Evolutionary conservation across 1,139 yeast species (phyloP), one percentile per base, ranked within the genome.

Genomic region (Nakaseomyces delphensis): DNA sequence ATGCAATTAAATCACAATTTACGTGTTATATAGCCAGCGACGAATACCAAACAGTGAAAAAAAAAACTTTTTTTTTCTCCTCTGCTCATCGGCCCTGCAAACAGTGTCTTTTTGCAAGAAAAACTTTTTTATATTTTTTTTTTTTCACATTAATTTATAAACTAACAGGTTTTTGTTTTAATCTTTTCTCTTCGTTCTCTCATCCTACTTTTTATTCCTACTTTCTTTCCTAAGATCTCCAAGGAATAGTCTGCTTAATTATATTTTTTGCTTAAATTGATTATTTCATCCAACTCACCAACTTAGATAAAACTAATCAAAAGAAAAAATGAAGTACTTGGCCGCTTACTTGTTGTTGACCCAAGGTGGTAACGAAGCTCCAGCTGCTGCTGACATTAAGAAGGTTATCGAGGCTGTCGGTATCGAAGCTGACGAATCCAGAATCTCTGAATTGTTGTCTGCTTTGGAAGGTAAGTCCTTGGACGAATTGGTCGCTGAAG

Each of bases 401-500:
- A 58, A 80, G 54, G 85, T 91, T 64, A 78, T 91, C 66, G 83
- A 86, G 69, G 74, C 97, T 52, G 96, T 91, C 66, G 95, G 96
- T 69, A 79, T 83, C 64, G 98, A 91, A 74, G 93, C 83, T 65
- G 96, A 91, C 65, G 93, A 83, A 62, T 78, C 83, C 67, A 87
- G 87, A 73, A 70, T 91, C 72, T 71, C 79, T 65, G 73, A 83
- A 66, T 83, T 91, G 69, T 74, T 91, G 66, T 71, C 85, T 59
- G 94, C 93, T 69, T 80, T 91, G 64, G 89, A 85, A 72, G 98
- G 97, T 73, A 91, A 91, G 83, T 77, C 83, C 67, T 51, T 66
- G 48, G 80, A 76, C 59, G 96, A 87, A 73, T 82, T 91, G 74
- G 82, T 91, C 62, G 91, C 96, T 65, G 94, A 80, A 73, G 98